phyloP scores from a whole-genome alignment of 768 basidiomycete genomes.

The Kwoniella dejecticola region DNA sequence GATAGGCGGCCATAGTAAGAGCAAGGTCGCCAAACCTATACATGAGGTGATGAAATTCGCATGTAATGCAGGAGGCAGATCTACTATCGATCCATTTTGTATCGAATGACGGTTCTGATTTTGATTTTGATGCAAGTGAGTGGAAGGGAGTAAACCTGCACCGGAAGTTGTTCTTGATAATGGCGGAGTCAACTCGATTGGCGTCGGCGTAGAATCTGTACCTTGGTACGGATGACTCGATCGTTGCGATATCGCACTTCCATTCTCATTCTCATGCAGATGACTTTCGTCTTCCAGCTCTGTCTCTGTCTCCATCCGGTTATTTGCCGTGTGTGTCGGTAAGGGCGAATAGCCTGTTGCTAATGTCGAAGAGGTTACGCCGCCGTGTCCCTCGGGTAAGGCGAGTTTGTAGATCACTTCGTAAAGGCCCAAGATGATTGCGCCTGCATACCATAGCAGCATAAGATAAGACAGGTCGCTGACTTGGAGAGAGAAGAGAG shows the following conservation, averaged over 20 bases:
- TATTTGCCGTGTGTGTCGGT: constrained; percentile 9
- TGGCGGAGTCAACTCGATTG: constrained; percentile 9
- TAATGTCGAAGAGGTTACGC: constrained; percentile 9
- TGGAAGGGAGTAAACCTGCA: background rate
- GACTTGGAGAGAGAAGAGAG: no score
- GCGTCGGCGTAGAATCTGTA: constrained; percentile 14
- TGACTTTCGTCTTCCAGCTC: constrained; percentile 3
- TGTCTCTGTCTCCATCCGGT: background rate
- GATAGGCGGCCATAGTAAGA: constrained; percentile 75
- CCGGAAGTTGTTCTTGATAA: constrained; percentile 10
- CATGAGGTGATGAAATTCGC: constrained; percentile 77
- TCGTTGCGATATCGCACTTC: constrained; percentile 11
- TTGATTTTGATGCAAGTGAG: background rate
- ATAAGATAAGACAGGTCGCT: no score
- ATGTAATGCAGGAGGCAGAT: constrained; percentile 80
- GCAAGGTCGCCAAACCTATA: constrained; percentile 76
- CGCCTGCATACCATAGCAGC: constrained; percentile 28
- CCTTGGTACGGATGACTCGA: background rate
- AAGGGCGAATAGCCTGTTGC: constrained; percentile 22
- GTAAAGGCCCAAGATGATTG: constrained; percentile 52
- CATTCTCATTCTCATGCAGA: background rate
- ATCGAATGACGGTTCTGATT: background rate
- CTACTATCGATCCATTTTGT: constrained; percentile 55
- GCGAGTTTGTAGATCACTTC: constrained; percentile 55
- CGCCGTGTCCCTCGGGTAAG: constrained; percentile 50